Evolutionary conservation across 1,284 basidiomycete genomes (phyloP).

Genomic region (Ceraceosorus guamensis): DNA sequence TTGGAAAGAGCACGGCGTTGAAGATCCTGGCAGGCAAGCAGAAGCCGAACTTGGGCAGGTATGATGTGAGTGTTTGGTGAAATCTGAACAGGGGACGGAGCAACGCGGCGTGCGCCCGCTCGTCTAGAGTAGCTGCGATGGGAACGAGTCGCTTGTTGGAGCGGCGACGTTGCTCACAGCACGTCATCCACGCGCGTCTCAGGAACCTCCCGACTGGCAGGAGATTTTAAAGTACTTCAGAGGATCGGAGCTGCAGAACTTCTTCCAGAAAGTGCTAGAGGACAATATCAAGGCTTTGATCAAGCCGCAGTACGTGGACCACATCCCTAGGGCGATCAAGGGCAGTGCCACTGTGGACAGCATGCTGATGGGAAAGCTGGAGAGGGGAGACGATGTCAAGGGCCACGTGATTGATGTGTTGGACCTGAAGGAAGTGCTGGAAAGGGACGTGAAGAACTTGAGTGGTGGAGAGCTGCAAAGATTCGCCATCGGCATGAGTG

Average conservation of each 20-base stretch:
- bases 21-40: slow-evolving; percentile 48
- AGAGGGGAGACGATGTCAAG: slow-evolving; percentile 37
- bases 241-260: slow-evolving; percentile 48
- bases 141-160: background rate
- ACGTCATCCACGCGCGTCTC: background rate
- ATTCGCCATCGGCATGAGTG: slow-evolving; percentile 48
- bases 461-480: slow-evolving; percentile 48
- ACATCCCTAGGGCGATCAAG: slow-evolving; percentile 47
- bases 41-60: slow-evolving; percentile 48
- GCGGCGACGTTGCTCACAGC: background rate
- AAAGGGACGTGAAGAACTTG: slow-evolving; percentile 43
- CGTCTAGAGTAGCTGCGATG: too few species aligned
- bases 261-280: slow-evolving; percentile 48
- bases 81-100: too few species aligned
- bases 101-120: too few species aligned
- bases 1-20: slow-evolving; percentile 47
- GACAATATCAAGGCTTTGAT: slow-evolving; percentile 49
- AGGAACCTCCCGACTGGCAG: slow-evolving; percentile 47
- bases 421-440: slow-evolving; percentile 42
- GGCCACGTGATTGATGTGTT: slow-evolving; percentile 36
- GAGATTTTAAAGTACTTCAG: slow-evolving; percentile 48
- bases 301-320: slow-evolving; percentile 49
- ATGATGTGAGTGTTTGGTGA: slow-evolving; percentile 23
- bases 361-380: slow-evolving; percentile 43
- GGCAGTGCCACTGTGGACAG: slow-evolving; percentile 36